Base-by-base conservation (phyloP, 768 basidiomycete genomes). In the Pholiota molesta region DNA sequence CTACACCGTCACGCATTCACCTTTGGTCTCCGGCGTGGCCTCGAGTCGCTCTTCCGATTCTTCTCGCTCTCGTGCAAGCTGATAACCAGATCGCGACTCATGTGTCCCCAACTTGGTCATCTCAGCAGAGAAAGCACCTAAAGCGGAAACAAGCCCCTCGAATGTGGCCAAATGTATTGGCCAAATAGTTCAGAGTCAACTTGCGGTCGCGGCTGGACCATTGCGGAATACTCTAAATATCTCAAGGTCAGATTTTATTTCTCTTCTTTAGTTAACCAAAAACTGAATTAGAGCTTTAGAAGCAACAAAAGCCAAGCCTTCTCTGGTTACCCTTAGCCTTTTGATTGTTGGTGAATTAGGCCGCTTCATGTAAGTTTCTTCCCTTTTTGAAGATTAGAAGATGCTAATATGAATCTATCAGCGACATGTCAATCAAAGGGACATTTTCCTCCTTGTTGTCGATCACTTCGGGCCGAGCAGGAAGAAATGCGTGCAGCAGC, bases 271-370 rank as follows among this genome's bases (percentile, higher is more conserved):
- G 5, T 14, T 37, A 23, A 21, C 33, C 23, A 62, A 23, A 17
- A 52, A 56, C 5, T 37, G 62, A 21, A 19, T 16, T 19, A 33
- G 19, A 21, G 21, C 26, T 17, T 28, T 64, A 85, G 81, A 79
- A 79, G 72, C 77, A 0, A 84, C 88, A 9, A 90, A 89, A 72
- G 83, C 88, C 7, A 86, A 86, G 65, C 75, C 90, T 17, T 80
- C 86, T 1, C 79, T 88, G 42, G 82, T 94, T 7, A 88, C 94
- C 33, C 83, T 99, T 23, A 92, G 94, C 66, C 80, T 99, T 58
- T 79, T 97, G 14, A 90, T 94, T 42, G 81, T 99, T 54, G 97
- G 97, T 52, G 97, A 99, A 74, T 83, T 99, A 42, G 97, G 97
- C 33, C 89, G 96, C 35, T 89, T 88, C 69, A 88, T 93, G 96